Base-by-base conservation (phyloP, 352 stramenopile genomes). In the Halophytophthora polymorphica region DNA sequence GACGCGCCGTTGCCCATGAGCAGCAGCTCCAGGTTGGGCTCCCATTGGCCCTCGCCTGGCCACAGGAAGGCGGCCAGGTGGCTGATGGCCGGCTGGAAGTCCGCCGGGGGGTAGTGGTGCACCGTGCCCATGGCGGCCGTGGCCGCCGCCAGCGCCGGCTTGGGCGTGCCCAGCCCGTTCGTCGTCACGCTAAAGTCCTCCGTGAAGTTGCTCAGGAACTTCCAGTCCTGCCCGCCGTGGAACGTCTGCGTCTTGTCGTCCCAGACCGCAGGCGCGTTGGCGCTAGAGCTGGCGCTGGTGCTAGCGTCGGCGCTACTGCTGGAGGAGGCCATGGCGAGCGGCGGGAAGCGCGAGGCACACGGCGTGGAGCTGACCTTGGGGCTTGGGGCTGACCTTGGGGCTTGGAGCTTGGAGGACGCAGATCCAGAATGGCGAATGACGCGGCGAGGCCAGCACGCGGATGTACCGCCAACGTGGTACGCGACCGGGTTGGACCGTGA, bases 101-200 rank as follows among this genome's bases (percentile, higher is more conserved):
- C 87, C 6, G 83, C 83, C 14, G 87, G 87, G 25, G 87, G 87
- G 67, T 96, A 96, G 58, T 96, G 87, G 63, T 95, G 81, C 55
- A 95, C 83, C 17, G 83, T 91, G 54, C 74, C 65, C 47, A 96
- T 75, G 41, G 84, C 86, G 40, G 71, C 66, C 14, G 70, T 77
- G 11, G 87, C 87, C 0, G 87, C 83, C 36, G 69, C 58, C 17
- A 95, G 74, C 46, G 87, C 87, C 25, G 58, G 58, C 39, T 64
- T 71, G 33, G 87, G 85, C 33, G 87, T 95, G 49, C 87, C 87
- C 19, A 96, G 64, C 2, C 64, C 87, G 52, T 96, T 96, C 11
- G 87, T 96, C 7, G 87, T 96, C 31, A 96, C 87, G 47, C 79
- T 93, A 47, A 96, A 96, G 61, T 96, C 87, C 48, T 96, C 83